A percentile compares a stretch with the other conserved stretches of the same genome.
Evolutionary conservation across 768 basidiomycete species (phyloP).

Genomic region (Sistotremastrum suecicum): DNA sequence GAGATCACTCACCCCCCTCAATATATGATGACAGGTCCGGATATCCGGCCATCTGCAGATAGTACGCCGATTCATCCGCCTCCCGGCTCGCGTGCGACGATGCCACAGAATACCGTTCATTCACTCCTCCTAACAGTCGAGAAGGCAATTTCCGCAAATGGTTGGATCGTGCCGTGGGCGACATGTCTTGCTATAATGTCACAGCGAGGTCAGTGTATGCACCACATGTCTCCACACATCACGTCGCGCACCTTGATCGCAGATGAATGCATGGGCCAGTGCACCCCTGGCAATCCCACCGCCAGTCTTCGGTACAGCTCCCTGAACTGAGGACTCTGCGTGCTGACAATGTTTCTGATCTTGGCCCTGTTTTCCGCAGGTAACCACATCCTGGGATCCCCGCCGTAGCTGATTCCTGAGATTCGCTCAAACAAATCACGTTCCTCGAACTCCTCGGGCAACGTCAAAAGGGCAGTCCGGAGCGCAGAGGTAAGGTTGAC

Average conservation of each 20-base stretch:
- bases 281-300: constrained; percentile 65
- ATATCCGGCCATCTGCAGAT: constrained; percentile 58
- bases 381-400: constrained; percentile 88
- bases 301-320: constrained; percentile 76
- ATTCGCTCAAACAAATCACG: constrained; percentile 73
- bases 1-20: constrained; percentile 16
- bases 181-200: constrained; percentile 45
- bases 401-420: constrained; percentile 72
- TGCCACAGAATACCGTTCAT: constrained; percentile 29
- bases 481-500: constrained; percentile 88
- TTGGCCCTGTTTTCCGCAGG: constrained; percentile 93
- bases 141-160: constrained; percentile 72
- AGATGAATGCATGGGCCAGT: constrained; percentile 41
- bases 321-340: constrained; percentile 71
- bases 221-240: background rate
- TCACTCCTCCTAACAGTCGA: constrained; percentile 43
- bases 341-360: constrained; percentile 83
- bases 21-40: constrained; percentile 32
- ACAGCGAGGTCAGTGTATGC: background rate
- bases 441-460: constrained; percentile 74
- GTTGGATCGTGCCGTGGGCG: constrained; percentile 49
- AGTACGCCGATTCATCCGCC: constrained; percentile 62
- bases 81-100: constrained; percentile 26
- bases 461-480: constrained; percentile 76
- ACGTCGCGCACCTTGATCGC: constrained; percentile 25